phyloP scores from a whole-genome alignment of 2,329 filamentous ascomycete species.

The Neofusicoccum parvum region DNA sequence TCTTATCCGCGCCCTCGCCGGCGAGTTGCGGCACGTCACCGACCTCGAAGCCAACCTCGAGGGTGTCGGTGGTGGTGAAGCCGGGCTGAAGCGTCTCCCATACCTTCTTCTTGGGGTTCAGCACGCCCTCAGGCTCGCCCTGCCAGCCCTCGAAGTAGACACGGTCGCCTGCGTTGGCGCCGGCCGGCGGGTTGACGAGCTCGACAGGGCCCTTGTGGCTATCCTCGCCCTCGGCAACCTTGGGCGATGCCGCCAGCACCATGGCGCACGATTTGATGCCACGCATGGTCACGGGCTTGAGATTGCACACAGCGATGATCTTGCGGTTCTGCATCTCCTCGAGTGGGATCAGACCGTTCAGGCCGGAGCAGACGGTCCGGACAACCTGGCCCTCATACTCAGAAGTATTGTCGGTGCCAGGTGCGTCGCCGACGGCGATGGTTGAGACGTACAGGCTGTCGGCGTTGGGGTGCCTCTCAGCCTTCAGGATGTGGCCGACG shows the following conservation, averaged over 20 bases:
- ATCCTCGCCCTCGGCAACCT: constrained; percentile 75
- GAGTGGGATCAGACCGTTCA: constrained; percentile 89
- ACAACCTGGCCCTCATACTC: constrained; percentile 91
- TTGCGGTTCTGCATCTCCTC: constrained; percentile 97
- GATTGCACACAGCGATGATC: constrained; percentile 93
- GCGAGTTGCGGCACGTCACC: constrained; percentile 73
- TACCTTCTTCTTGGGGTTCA: constrained; percentile 99
- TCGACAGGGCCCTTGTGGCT: constrained; percentile 90
- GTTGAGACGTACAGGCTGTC: constrained; percentile 95
- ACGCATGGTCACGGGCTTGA: constrained; percentile 99
- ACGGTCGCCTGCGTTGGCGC: constrained; percentile 77
- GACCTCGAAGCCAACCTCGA: constrained; percentile 87
- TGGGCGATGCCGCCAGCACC: constrained; percentile 94
- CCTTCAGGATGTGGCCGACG: constrained; percentile 96
- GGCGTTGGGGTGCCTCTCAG: constrained; percentile 91
- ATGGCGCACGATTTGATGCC: constrained; percentile 81
- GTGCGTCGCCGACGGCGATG: constrained; percentile 87
- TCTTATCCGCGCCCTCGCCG: constrained; percentile 64
- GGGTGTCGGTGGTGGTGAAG: constrained; percentile 80
- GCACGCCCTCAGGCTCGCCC: constrained; percentile 85
- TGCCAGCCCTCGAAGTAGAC: constrained; percentile 95
- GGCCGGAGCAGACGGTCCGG: constrained; percentile 93
- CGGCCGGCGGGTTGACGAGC: constrained; percentile 80
- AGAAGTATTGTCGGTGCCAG: constrained; percentile 83
- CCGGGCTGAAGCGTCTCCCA: constrained; percentile 97